Percentiles rank a stretch among this genome's conserved stretches.
phyloP scores from a whole-genome alignment of 2,329 filamentous ascomycete genomes.

The Fusarium proliferatum region DNA sequence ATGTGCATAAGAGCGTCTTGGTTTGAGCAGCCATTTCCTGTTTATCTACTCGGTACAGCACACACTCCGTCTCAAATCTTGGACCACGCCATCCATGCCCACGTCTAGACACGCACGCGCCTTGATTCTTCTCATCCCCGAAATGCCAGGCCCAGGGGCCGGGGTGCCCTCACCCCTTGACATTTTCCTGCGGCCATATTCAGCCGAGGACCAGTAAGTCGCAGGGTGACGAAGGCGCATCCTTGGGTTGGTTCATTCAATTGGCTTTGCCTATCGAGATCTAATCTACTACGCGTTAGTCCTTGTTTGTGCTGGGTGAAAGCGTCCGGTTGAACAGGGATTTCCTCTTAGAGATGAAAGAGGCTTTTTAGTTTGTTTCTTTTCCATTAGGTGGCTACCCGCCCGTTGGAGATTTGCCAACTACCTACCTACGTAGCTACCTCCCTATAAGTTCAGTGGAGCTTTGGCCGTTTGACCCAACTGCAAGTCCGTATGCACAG shows the following conservation, averaged over 20 bases:
- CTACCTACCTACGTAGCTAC: too few species aligned
- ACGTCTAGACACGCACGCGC: not conserved
- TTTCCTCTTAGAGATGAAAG: conserved; percentile 20
- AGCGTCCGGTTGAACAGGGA: conserved; percentile 11
- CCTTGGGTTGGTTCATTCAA: conserved; percentile 37
- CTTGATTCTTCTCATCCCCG: conserved; percentile 17
- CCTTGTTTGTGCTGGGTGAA: conserved; percentile 25
- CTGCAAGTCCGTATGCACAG: conserved; percentile 22
- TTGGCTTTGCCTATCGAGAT: conserved; percentile 44
- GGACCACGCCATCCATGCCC: conserved; percentile 26
- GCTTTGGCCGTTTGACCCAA: conserved; percentile 13
- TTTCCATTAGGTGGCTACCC: not conserved
- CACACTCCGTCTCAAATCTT: conserved; percentile 13
- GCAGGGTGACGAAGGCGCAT: conserved; percentile 32
- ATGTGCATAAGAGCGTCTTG: conserved; percentile 18
- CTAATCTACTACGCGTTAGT: conserved; percentile 29
- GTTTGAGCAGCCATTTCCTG: not conserved
- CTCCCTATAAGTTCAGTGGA: conserved; percentile 7
- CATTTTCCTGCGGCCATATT: not conserved
- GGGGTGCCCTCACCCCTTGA: not conserved
- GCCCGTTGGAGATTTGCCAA: conserved; percentile 9
- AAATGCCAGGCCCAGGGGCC: not conserved
- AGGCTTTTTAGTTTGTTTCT: conserved; percentile 1
- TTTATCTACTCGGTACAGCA: not conserved
- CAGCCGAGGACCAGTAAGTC: conserved; percentile 16